These are phyloP conservation scores for Phaeosphaeria sp. DNA, from an alignment of 2,329 filamentous ascomycete genomes.

Conservation along the genomic window DNA sequence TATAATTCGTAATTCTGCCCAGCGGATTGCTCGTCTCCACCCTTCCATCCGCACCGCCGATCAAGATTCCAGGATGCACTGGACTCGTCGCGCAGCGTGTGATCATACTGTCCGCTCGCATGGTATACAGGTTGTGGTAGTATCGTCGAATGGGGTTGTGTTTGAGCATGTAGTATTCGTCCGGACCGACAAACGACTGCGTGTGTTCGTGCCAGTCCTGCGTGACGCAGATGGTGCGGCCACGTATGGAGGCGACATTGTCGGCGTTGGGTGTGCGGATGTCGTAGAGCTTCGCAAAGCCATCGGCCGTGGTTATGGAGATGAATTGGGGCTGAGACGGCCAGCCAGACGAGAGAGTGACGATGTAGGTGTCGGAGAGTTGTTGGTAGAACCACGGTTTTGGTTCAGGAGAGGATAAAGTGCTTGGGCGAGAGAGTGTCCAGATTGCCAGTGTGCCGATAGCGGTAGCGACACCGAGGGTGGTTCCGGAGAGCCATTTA, in stretches of 20 bases:
- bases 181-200: slow-evolving; percentile 61
- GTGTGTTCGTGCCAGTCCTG: slow-evolving; percentile 64
- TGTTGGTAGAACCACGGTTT: slow-evolving; percentile 54
- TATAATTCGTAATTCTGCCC: slow-evolving; percentile 57
- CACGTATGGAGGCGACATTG: slow-evolving; percentile 54
- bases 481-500: slow-evolving; percentile 63
- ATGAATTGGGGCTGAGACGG: slow-evolving; percentile 62
- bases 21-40: slow-evolving; percentile 61
- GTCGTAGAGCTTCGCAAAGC: slow-evolving; percentile 62
- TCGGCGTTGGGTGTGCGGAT: slow-evolving; percentile 57
- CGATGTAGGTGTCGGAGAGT: slow-evolving; percentile 57
- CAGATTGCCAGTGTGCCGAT: slow-evolving; percentile 65
- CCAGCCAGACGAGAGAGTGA: slow-evolving; percentile 57
- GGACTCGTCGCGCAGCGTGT: slow-evolving; percentile 56
- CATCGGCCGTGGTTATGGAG: slow-evolving; percentile 61
- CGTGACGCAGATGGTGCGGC: slow-evolving; percentile 56
- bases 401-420: slow-evolving; percentile 11
- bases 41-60: slow-evolving; percentile 60
- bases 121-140: slow-evolving; percentile 53
- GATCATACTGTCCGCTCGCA: slow-evolving; percentile 47
- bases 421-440: slow-evolving; percentile 52
- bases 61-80: slow-evolving; percentile 62
- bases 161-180: slow-evolving; percentile 61
- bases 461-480: slow-evolving; percentile 63
- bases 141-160: slow-evolving; percentile 60